Conservation (phyloP, 108 stramenopile genomes). For the Cylindrotheca closterium region DNA sequence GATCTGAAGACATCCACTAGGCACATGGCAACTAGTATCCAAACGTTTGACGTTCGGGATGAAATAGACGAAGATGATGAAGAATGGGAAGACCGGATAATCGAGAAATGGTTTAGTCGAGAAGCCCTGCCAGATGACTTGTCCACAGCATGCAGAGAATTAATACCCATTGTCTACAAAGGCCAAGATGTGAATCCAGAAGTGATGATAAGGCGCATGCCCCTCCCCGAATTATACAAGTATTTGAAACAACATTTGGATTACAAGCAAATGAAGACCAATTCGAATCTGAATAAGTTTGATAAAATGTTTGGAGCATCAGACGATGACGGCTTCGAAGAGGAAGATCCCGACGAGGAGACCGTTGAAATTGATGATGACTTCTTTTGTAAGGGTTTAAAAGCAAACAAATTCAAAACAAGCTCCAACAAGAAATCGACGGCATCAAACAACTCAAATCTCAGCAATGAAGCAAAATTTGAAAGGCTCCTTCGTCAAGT, state of each 20-base stretch:
- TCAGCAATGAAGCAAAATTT: slow-evolving; percentile 11
- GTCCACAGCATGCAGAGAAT: slow-evolving; percentile 7
- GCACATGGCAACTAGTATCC: not conserved
- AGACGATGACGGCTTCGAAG: not conserved
- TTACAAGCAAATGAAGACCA: slow-evolving; percentile 8
- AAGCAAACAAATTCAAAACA: not conserved
- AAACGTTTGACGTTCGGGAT: not conserved
- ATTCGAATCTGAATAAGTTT: not conserved
- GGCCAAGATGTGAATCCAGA: slow-evolving; percentile 22
- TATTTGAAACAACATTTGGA: slow-evolving; percentile 27
- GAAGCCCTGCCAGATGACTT: slow-evolving; percentile 14
- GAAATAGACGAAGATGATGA: slow-evolving; percentile 6
- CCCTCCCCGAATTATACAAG: slow-evolving; percentile 19
- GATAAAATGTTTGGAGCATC: not conserved
- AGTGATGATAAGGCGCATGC: slow-evolving; percentile 18
- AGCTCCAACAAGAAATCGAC: not conserved
- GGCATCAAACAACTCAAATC: too few relatives aligned
- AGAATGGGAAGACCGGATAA: slow-evolving; percentile 28
- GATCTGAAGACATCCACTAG: not conserved
- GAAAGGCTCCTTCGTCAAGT: not conserved
- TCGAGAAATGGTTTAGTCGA: slow-evolving; percentile 15
- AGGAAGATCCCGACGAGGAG: not conserved
- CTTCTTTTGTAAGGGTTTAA: not conserved
- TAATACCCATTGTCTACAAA: slow-evolving; percentile 13
- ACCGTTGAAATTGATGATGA: not conserved